Base-by-base conservation (phyloP, 345 rosid genomes). In the Leavenworthia alabamica region DNA sequence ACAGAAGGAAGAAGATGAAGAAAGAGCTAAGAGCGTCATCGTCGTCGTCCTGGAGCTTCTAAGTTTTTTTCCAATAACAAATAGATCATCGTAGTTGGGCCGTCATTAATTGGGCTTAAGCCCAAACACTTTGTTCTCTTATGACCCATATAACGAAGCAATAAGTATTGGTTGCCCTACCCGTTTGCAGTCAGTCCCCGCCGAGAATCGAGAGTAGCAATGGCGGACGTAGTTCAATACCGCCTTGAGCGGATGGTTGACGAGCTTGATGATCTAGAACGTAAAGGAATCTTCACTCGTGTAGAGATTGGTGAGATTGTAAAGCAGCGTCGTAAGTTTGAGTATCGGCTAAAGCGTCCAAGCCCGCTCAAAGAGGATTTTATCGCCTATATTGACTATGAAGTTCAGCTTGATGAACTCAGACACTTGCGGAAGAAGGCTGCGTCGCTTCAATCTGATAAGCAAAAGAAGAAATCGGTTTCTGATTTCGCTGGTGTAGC, bases 161-260 rank as follows among this genome's bases (percentile, higher is more conserved):
- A 33, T 23, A 35, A 42, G 31, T 4, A 24, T 60, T 31, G 60
- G 60, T 50, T 60, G 64, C 66, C 73, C 66, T 68, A 68, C 45
- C 45, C 19, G 68, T 48, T 50, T n/a, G n/a, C n/a, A n/a, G n/a
- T 5, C 54, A 42, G 67, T 50, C 66, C 45, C 56, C 74, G 57
- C 49, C 63, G 69, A 32, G 41, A 70, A 8, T 8, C 17, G 46
- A 52, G 46, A 17, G 46, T 3, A 68, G 54, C 55, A 46, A 93
- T 89, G 97, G 96, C 97, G 51, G 96, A 93, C 80, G 82, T 84
- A 8, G 96, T 87, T n/a, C 96, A 93, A 59, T 93, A 67, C 84
- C 89, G 94, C 56, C 84, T 85, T 19, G 99, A 93, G 84, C 96
- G 97, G 74, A 93, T 89, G 99, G 86, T 84, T 44, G 77, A 75